A percentile compares a stretch with the other conserved stretches of the same genome.
Evolutionary conservation across 2,329 filamentous ascomycete genomes (phyloP).

Genomic region (Phyllosticta capitalensis): DNA sequence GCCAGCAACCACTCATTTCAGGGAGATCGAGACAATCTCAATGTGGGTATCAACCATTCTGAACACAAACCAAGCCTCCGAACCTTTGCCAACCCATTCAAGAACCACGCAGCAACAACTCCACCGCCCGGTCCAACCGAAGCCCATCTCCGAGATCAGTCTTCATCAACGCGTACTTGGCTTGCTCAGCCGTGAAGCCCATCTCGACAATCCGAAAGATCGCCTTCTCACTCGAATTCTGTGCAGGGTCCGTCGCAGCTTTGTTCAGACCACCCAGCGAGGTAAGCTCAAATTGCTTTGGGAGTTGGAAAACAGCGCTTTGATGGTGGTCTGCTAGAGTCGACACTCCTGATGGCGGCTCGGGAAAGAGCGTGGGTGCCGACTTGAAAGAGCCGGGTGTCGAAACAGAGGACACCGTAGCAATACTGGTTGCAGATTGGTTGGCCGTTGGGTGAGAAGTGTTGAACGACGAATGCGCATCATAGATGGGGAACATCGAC

Average conservation of each 20-base stretch:
- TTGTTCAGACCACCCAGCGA: not conserved
- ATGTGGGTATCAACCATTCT: no score
- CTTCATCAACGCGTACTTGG: slow-evolving; percentile 46
- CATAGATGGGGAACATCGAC: not conserved
- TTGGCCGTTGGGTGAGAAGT: not conserved
- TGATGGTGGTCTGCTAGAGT: not conserved
- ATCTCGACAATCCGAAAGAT: slow-evolving; percentile 50
- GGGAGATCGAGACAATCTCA: not conserved
- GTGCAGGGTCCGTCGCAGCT: slow-evolving; percentile 25
- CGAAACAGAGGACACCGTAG: not conserved
- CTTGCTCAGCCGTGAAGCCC: slow-evolving; percentile 47
- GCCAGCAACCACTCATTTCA: not conserved
- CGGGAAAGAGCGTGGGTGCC: not conserved
- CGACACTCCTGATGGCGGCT: not conserved
- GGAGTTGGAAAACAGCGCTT: slow-evolving; percentile 20
- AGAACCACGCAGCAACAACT: slow-evolving; percentile 36
- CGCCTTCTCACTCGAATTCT: slow-evolving; percentile 48
- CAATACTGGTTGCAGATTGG: not conserved
- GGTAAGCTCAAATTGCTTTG: slow-evolving; percentile 20
- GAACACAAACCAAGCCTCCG: not conserved
- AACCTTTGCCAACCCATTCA: not conserved
- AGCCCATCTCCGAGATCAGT: slow-evolving; percentile 53
- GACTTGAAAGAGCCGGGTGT: not conserved
- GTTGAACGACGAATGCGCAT: not conserved
- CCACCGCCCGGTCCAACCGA: slow-evolving; percentile 47